phyloP scores from a whole-genome alignment of 169 alveolate genomes.

The Plasmodium knowlesi region DNA sequence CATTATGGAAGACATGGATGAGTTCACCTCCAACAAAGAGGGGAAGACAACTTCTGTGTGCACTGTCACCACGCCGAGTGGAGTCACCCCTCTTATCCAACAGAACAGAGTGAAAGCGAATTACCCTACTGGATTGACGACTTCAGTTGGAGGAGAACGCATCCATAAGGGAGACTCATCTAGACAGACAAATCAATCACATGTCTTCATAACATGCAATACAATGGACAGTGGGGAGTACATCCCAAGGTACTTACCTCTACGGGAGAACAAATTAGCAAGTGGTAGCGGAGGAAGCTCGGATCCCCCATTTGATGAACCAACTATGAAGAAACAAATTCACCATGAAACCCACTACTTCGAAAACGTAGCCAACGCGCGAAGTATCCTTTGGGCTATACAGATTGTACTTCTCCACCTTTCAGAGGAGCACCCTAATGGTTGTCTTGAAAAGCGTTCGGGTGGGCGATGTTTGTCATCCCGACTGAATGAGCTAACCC shows the following conservation, averaged over 20 bases:
- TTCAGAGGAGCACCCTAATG: neutral
- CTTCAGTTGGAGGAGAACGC: neutral
- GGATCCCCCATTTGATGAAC: neutral
- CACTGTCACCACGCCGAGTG: neutral
- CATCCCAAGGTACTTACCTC: neutral
- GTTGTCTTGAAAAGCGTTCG: neutral
- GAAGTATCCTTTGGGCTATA: neutral
- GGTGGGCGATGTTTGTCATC: neutral
- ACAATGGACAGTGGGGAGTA: neutral
- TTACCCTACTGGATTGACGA: neutral
- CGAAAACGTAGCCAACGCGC: neutral
- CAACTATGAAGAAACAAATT: neutral
- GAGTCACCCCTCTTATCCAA: neutral
- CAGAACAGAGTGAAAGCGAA: neutral
- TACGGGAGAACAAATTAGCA: neutral
- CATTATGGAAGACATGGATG: neutral
- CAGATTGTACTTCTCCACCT: neutral
- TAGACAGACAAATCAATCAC: neutral
- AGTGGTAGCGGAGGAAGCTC: neutral
- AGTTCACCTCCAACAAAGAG: neutral
- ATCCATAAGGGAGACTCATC: neutral
- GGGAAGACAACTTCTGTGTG: neutral
- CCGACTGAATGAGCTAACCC: neutral
- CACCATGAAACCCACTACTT: neutral
- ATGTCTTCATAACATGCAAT: neutral